Evolutionary conservation across 2,329 filamentous ascomycete genomes (phyloP).

Genomic region (Fusarium hainanense): DNA sequence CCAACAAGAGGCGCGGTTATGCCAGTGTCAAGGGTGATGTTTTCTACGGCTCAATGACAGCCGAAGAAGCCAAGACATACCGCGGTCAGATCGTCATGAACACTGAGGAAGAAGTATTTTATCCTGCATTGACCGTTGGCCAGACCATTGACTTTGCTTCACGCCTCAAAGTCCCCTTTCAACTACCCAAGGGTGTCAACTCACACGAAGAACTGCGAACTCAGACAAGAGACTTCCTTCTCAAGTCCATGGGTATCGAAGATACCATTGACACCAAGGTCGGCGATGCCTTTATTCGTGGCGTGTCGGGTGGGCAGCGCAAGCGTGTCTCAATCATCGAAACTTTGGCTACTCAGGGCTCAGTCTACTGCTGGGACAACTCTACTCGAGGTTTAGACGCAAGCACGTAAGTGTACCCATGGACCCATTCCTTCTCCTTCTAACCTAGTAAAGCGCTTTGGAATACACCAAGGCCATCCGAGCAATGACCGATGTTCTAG

Average conservation of each 20-base stretch:
- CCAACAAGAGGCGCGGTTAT: conserved; percentile 72
- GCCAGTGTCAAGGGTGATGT: conserved; percentile 68
- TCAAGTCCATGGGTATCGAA: conserved; percentile 66
- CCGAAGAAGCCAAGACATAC: conserved; percentile 61
- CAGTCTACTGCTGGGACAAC: conserved; percentile 76
- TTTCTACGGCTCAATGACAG: conserved; percentile 63
- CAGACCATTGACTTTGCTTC: conserved; percentile 79
- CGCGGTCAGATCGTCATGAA: conserved; percentile 74
- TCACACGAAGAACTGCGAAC: conserved; percentile 58
- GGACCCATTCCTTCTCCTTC: neutral
- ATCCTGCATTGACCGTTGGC: conserved; percentile 76
- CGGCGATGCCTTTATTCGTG: conserved; percentile 73
- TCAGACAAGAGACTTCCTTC: conserved; percentile 64
- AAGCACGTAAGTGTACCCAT: conserved; percentile 58
- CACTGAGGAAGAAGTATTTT: conserved; percentile 74
- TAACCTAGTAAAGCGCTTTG: conserved; percentile 56
- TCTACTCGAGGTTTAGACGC: conserved; percentile 73
- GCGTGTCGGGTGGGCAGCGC: conserved; percentile 75
- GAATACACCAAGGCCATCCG: conserved; percentile 71
- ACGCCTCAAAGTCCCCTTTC: conserved; percentile 64
- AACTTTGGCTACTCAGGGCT: conserved; percentile 66
- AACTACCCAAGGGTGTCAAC: conserved; percentile 57
- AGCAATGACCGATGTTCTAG: conserved; percentile 71
- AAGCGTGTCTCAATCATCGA: conserved; percentile 78
- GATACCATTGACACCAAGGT: conserved; percentile 74